Evolutionary conservation across 176 grass and related monocot genomes (phyloP).

Genomic region (Puccinellia tenuiflora): DNA sequence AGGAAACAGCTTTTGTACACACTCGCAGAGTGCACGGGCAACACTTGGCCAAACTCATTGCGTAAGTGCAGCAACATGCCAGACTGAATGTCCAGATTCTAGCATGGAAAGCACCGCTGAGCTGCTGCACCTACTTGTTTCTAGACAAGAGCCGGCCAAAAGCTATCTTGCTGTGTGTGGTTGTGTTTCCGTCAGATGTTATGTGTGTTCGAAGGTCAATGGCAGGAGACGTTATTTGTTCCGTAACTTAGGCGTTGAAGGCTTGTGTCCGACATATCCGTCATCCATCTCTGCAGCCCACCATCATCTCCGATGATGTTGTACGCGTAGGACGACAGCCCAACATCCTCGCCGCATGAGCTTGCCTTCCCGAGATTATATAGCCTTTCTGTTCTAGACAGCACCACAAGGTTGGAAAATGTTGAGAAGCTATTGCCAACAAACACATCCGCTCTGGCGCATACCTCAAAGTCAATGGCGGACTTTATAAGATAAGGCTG

Average conservation of each 20-base stretch:
- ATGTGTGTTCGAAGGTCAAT: conserved; percentile 30
- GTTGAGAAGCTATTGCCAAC: conserved; percentile 97
- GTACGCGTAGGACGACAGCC: conserved; percentile 76
- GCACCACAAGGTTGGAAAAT: conserved; percentile 82
- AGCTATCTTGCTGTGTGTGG: not conserved
- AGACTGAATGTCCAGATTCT: not conserved
- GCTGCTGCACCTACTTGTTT: not conserved
- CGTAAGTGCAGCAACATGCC: not conserved
- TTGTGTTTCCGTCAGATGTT: conserved; percentile 27
- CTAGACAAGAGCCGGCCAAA: conserved; percentile 17
- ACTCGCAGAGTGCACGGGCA: not conserved
- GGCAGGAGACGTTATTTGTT: conserved; percentile 77
- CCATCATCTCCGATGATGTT: conserved; percentile 60
- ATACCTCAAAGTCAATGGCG: conserved; percentile 95
- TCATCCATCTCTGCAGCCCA: conserved; percentile 74
- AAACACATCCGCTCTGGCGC: conserved; percentile 73
- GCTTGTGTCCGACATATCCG: conserved; percentile 69
- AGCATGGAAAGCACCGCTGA: not conserved
- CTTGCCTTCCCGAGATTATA: conserved; percentile 59
- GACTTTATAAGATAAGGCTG: conserved; percentile 96
- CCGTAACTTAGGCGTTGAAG: conserved; percentile 77
- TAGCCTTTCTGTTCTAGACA: conserved; percentile 75
- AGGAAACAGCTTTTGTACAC: conserved; percentile 13
- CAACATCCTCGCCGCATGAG: conserved; percentile 45
- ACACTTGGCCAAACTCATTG: conserved; percentile 21